Evolutionary conservation across 1,284 basidiomycete species (phyloP).

Genomic region (Mrakiaceae sp.): DNA sequence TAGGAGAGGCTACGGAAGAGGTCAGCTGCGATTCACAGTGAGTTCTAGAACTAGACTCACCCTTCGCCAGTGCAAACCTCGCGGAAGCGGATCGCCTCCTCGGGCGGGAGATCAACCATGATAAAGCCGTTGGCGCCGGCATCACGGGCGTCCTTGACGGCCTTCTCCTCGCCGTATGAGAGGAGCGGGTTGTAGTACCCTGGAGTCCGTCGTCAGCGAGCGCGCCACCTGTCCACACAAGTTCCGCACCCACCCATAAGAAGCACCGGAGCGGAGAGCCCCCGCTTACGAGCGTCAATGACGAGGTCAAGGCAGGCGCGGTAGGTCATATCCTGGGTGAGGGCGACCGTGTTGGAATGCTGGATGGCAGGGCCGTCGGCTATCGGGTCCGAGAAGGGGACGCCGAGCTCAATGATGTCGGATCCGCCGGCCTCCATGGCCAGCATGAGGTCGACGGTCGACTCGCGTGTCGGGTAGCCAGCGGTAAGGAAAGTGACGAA

Average conservation of each 20-base stretch:
- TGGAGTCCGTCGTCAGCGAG: constrained; percentile 28
- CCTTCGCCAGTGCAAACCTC: constrained; percentile 67
- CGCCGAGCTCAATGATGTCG: constrained; percentile 90
- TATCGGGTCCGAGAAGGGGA: constrained; percentile 94
- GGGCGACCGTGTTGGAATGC: constrained; percentile 77
- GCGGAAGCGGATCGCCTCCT: constrained; percentile 85
- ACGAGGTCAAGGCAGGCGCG: constrained; percentile 62
- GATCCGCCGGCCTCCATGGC: constrained; percentile 86
- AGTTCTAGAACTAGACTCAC: constrained; percentile 41
- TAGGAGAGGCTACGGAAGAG: constrained; percentile 64
- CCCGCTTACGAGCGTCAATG: constrained; percentile 63
- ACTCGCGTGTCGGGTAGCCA: constrained; percentile 64
- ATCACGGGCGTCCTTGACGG: constrained; percentile 73
- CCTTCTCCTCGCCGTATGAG: constrained; percentile 87
- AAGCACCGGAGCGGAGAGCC: constrained; percentile 73
- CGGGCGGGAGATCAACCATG: constrained; percentile 93
- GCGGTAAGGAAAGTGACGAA: constrained; percentile 85
- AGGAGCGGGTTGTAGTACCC: constrained; percentile 95
- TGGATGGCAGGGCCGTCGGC: constrained; percentile 91
- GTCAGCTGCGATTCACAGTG: background rate
- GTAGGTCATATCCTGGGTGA: constrained; percentile 69
- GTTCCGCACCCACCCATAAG: constrained; percentile 67
- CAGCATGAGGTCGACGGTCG: constrained; percentile 78
- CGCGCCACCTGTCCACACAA: too few relatives aligned
- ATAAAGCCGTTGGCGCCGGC: constrained; percentile 97